Percentiles rank a stretch among this genome's conserved stretches.
These are phyloP conservation scores for Golubevia pallescens DNA, from an alignment of 1,284 basidiomycete species.

Conservation along the genomic window DNA sequence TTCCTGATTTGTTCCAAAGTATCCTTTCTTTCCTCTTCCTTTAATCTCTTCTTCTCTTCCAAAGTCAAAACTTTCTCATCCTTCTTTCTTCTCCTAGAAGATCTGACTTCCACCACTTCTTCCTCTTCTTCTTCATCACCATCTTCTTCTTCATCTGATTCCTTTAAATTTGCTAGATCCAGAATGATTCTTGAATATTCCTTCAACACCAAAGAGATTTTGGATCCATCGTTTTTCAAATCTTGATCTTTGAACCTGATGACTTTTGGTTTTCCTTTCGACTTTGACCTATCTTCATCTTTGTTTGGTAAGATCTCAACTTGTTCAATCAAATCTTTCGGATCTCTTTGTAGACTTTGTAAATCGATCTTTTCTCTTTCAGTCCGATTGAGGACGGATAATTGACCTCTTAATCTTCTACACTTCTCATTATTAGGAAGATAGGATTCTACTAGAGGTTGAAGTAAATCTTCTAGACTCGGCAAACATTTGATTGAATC, in stretches of 20 bases:
- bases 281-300: background rate
- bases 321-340: no score
- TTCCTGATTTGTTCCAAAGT: background rate
- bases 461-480: no score
- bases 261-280: background rate
- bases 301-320: no score
- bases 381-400: no score
- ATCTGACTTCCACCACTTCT: background rate
- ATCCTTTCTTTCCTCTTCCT: background rate
- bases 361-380: no score
- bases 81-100: background rate
- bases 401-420: no score
- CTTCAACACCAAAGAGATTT: background rate
- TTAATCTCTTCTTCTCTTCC: slow-evolving; percentile 1
- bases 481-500: no score
- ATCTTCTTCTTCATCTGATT: background rate
- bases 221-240: background rate
- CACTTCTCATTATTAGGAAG: no score
- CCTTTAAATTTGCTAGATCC: background rate
- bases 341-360: no score
- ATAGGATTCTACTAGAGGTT: no score
- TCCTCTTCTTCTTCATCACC: background rate
- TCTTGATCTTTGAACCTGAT: background rate
- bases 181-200: background rate
- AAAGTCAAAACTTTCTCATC: no score